Evolutionary conservation across 495 filamentous ascomycete genomes (phyloP), one percentile per base, ranked within the genome.

Genomic region (Penicillium waksmanii): DNA sequence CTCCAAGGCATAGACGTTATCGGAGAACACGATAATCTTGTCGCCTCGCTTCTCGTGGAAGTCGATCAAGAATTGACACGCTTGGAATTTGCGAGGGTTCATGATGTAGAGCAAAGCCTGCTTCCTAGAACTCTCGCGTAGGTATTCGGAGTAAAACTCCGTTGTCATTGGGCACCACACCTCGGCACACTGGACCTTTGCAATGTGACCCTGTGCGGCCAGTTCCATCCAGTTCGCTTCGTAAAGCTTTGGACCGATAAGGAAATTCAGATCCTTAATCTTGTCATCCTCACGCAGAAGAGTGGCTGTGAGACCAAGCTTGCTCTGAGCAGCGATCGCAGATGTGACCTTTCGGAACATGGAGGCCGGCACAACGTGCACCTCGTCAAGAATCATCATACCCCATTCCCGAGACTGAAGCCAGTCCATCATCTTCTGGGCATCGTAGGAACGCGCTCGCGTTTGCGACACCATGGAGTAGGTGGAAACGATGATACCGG

Each of bases 211-310:
- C 73, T 97, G 91, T 58, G 97, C 90, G 0, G 93, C 93, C 43
- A 98, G 84, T 72, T 98, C 94, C 90, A 98, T 97, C 95, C 95
- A 98, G 72, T 98, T 98, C 25, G 95, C 95, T 71, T 98, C 95
- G 73, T 96, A 98, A 1, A 98, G 82, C 68, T 98, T 98, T 5
- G 95, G 95, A 0, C 95, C 95, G 72, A 98, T 98, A 66, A 98
- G 80, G 72, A 97, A 98, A 72, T 98, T 98, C 51, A 98, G 78
- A 81, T 98, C 93, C 19, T 89, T 89, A 65, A 98, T 98, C 76
- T 97, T 97, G 82, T 98, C 93, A 70, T 98, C 95, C 71, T 98
- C 95, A 78, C 96, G 83, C 10, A 99, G 86, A 15, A 99, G 74
- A 0, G 96, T 99, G 10, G 95, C 95, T 0, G 95, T 99, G 25